Base-by-base conservation (phyloP, 345 rosid genomes). In the Hibiscus mutabilis region DNA sequence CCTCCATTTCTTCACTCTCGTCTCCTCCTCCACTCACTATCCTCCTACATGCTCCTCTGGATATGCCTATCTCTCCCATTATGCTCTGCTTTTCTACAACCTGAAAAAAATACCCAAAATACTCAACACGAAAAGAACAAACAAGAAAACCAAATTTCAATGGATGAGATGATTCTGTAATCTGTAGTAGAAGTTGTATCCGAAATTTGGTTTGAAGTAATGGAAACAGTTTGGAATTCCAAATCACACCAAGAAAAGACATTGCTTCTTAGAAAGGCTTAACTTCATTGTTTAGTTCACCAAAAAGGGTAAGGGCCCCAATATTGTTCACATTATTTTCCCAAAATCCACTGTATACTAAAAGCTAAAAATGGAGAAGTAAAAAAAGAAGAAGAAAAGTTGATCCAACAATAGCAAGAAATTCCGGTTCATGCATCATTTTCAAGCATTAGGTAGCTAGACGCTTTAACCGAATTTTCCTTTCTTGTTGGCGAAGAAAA, bases 11-110 rank as follows among this genome's bases (percentile, higher is more conserved):
- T 14, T 33, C 59, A 8, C n/a, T 2, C 27, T 51, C 33, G 8
- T 80, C 82, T 5, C 42, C 51, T 25, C 76, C 82, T 22, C 72
- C 79, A n/a, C 47, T 42, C 1, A 60, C 66, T 47, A 76, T 69
- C 60, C 76, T 73, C 73, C 75, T 46, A 15, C 75, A 60, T 12
- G 73, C 67, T 73, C 61, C 70, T 19, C 25, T 24, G 29, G 70
- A 12, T 3, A 55, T 51, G 51, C 78, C 74, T 55, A 61, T 68
- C 74, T 79, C 86, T 15, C 78, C 84, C 46, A 73, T 77, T 40
- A 78, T 61, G 15, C 78, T 78, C 24, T 51, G 67, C 69, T 21
- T 81, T 56, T 68, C 80, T 59, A 69, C 66, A 10, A 53, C 78
- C 86, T 83, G 83, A 12, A 24, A 57, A 57, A 10, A 56, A 16